These are phyloP conservation scores for Pestalotiopsis fici DNA, from an alignment of 2,329 filamentous ascomycete species.

Conservation along the genomic window DNA sequence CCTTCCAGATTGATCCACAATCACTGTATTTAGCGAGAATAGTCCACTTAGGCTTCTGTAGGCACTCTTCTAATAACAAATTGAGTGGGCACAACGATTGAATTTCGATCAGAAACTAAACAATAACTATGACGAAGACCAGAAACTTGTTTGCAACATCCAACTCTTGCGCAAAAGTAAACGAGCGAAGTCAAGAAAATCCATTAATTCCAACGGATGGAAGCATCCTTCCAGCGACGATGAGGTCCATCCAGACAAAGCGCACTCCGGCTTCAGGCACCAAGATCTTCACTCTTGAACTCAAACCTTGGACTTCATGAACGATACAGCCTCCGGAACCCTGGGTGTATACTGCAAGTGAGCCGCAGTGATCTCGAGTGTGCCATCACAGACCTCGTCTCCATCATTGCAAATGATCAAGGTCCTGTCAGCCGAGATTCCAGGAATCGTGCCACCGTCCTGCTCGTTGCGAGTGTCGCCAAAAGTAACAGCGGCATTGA, in stretches of 20 bases:
- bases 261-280: background rate
- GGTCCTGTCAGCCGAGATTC: slow-evolving; percentile 24
- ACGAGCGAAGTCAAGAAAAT: background rate
- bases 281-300: background rate
- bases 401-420: slow-evolving; percentile 47
- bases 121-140: background rate
- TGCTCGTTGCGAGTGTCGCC: slow-evolving; percentile 31
- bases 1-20: background rate
- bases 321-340: slow-evolving; percentile 11
- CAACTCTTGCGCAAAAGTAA: background rate
- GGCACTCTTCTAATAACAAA: background rate
- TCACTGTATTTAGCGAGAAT: background rate
- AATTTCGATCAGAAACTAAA: background rate
- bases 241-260: background rate
- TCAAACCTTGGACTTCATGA: slow-evolving; percentile 12
- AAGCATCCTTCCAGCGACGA: background rate
- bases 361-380: slow-evolving; percentile 34
- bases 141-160: background rate
- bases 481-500: slow-evolving; percentile 29
- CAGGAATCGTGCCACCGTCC: slow-evolving; percentile 28
- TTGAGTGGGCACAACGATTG: background rate
- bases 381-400: slow-evolving; percentile 50
- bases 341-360: slow-evolving; percentile 37
- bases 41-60: background rate
- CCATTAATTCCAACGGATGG: background rate